Evolutionary conservation across 2,329 filamentous ascomycete genomes (phyloP), one percentile per base, ranked within the genome.

Genomic region (Fusarium falciforme): DNA sequence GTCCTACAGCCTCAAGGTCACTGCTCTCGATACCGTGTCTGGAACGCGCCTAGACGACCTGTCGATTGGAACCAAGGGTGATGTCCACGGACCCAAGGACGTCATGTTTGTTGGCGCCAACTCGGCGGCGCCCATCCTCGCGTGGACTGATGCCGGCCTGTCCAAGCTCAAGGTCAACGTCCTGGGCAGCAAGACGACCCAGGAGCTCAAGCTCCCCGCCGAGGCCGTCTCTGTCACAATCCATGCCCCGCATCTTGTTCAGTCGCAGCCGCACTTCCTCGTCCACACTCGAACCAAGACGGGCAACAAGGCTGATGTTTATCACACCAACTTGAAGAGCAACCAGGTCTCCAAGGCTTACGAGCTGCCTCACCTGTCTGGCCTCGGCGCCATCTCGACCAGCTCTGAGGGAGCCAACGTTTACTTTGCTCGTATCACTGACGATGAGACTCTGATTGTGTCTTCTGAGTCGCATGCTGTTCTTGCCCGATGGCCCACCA

Each of bases 391-490:
- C 1, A 94, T 98, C 80, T 93, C 95, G 0, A 92, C 91, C 1
- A 96, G 93, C 83, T 93, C 91, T 3, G 89, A 90, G 44, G 93
- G 92, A 68, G 91, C 93, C 22, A 95, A 96, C 77, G 92, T 98
- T 9, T 98, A 94, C 84, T 98, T 98, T 81, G 95, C 93, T 3
- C 91, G 95, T 68, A 87, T 96, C 70, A 95, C 94, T 0, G 86
- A 91, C 36, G 90, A 93, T 10, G 94, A 97, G 79, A 87, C 94
- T 3, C 86, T 89, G 33, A 86, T 98, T 29, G 88, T 94, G 7
- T 94, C 94, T 2, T 97, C 95, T 0, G 87, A 87, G 31, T 96
- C 94, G 1, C 90, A 95, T 75, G 91, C 88, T n/a, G 84, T 95
- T 42, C 86, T 98, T 35, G 93, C 91, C 16, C 89, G 91, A 63